phyloP scores from a whole-genome alignment of 163 green algal genomes.

The Prototheca stagnorum region DNA sequence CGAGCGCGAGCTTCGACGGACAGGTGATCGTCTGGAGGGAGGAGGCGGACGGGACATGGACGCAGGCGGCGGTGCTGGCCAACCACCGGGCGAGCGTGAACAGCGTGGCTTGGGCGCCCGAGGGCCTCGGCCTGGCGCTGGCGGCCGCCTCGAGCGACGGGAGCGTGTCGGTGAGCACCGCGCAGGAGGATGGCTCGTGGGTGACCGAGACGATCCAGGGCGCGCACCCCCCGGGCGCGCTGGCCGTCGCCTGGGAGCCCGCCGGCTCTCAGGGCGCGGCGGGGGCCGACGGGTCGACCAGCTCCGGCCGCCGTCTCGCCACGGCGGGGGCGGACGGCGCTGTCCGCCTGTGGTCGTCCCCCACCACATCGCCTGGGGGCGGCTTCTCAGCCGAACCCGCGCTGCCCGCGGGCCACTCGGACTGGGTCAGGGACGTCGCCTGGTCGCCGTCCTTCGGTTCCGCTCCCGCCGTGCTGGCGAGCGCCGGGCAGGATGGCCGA shows the following conservation, averaged over 20 bases:
- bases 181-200: conserved; percentile 51
- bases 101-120: conserved; percentile 75
- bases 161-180: conserved; percentile 56
- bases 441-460: conserved; percentile 87
- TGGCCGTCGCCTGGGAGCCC: conserved; percentile 71
- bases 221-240: conserved; percentile 68
- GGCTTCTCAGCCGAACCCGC: background rate
- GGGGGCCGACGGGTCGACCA: too few species aligned
- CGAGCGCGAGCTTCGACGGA: conserved; percentile 83
- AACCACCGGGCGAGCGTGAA: conserved; percentile 86
- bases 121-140: conserved; percentile 77
- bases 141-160: conserved; percentile 83
- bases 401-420: conserved; percentile 57
- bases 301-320: conserved; percentile 54
- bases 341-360: conserved; percentile 45
- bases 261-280: too few species aligned
- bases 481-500: conserved; percentile 72
- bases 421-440: conserved; percentile 94
- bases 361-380: background rate
- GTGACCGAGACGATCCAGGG: conserved; percentile 21
- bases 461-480: conserved; percentile 72
- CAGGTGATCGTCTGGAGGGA: conserved; percentile 92
- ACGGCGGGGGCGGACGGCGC: conserved; percentile 79
- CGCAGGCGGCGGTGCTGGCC: conserved; percentile 26
- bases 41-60: conserved; percentile 51